Percentiles rank a stretch among this genome's conserved stretches.
Conservation (phyloP, 108 stramenopile genomes). For the Thalassiosira profunda region DNA sequence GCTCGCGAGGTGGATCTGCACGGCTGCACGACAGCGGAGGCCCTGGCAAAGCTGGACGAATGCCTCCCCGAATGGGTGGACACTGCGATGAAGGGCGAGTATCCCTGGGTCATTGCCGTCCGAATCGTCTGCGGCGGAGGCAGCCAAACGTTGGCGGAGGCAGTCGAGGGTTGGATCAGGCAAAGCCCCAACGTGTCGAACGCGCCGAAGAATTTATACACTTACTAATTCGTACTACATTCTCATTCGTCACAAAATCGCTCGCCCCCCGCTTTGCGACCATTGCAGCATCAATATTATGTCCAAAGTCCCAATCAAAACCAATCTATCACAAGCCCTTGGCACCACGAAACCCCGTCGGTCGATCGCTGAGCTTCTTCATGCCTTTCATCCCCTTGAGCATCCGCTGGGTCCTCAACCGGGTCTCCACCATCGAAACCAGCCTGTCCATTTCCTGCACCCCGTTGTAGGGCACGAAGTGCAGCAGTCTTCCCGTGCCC, state of each 20-base stretch:
- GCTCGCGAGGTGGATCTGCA: slow-evolving; percentile 17
- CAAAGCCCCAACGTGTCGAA: slow-evolving; percentile 14
- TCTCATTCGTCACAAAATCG: too few species aligned
- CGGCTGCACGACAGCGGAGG: slow-evolving; percentile 13
- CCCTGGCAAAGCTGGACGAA: slow-evolving; percentile 1
- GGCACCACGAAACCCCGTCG: too few species aligned
- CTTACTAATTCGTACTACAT: too few species aligned
- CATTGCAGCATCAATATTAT: too few species aligned
- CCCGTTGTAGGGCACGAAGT: slow-evolving; percentile 65
- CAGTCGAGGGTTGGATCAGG: slow-evolving; percentile 20
- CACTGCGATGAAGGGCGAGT: slow-evolving; percentile 18
- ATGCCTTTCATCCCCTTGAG: too few species aligned
- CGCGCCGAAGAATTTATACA: too few species aligned
- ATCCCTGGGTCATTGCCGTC: slow-evolving; percentile 18
- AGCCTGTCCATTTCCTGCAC: slow-evolving; percentile 57
- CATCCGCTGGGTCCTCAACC: background rate
- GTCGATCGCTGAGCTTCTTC: too few species aligned
- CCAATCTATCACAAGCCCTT: too few species aligned
- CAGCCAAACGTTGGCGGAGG: slow-evolving; percentile 18
- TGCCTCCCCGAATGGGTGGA: slow-evolving; percentile 1
- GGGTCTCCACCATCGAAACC: background rate
- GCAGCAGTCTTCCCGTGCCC: slow-evolving; percentile 45
- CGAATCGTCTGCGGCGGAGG: slow-evolving; percentile 24
- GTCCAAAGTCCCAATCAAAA: too few species aligned
- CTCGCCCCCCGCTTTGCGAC: too few species aligned